Percentiles rank a stretch among this genome's conserved stretches.
phyloP scores from a whole-genome alignment of 768 basidiomycete species.

The Pisolithus sp. region DNA sequence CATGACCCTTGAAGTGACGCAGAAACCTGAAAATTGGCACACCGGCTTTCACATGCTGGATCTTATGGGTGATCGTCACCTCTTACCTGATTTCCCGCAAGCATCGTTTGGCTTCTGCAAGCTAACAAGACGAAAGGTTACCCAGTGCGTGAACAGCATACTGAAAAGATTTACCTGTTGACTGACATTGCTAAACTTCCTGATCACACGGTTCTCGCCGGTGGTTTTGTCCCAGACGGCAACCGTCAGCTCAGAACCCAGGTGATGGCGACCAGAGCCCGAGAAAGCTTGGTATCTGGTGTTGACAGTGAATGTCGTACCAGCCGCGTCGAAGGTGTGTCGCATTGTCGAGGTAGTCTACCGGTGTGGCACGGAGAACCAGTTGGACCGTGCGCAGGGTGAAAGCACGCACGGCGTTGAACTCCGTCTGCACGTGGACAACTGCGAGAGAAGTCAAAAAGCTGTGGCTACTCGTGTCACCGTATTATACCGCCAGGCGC shows the following conservation, averaged over 20 bases:
- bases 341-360: not conserved
- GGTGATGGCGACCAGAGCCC: not conserved
- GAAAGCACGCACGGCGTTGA: too few relatives aligned
- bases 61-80: not conserved
- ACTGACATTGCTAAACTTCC: not conserved
- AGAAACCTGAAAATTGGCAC: not conserved
- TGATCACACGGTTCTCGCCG: not conserved
- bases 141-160: too few relatives aligned
- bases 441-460: too few relatives aligned
- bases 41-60: not conserved
- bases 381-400: too few relatives aligned
- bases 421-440: too few relatives aligned
- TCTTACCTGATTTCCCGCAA: constrained; percentile 1
- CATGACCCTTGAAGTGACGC: not conserved
- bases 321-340: not conserved
- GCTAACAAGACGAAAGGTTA: not conserved
- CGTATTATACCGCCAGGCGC: too few relatives aligned
- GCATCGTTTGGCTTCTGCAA: not conserved
- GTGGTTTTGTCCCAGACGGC: not conserved
- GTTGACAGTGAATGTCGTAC: not conserved
- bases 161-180: not conserved
- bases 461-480: too few relatives aligned
- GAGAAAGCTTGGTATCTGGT: not conserved
- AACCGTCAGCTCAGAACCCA: not conserved
- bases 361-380: too few relatives aligned